A percentile compares a stretch with the other conserved stretches of the same genome.
phyloP scores from a whole-genome alignment of 2,329 filamentous ascomycete species.

The Metarhizium humberi region DNA sequence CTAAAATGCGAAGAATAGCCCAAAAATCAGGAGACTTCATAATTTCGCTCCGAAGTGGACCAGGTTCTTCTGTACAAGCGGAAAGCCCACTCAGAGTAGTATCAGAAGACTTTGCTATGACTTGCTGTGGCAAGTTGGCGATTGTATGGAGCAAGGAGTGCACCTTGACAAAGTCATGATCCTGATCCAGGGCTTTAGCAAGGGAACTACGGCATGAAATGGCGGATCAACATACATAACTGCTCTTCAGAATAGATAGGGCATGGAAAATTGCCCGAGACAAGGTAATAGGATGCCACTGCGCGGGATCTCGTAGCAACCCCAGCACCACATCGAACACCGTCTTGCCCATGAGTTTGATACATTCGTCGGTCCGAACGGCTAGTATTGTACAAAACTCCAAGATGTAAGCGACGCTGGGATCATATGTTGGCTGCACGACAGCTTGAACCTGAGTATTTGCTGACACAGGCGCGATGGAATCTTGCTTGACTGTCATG shows the following conservation, averaged over 20 bases:
- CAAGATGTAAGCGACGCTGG: constrained; percentile 78
- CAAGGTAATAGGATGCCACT: constrained; percentile 74
- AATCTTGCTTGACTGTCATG: constrained; percentile 84
- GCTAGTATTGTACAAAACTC: constrained; percentile 81
- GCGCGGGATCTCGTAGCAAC: constrained; percentile 68
- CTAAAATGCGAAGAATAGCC: constrained; percentile 74
- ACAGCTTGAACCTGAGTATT: constrained; percentile 33
- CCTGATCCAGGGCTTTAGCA: constrained; percentile 36
- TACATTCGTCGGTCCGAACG: constrained; percentile 63
- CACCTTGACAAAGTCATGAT: constrained; percentile 83
- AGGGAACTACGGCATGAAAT: neutral
- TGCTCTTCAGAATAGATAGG: constrained; percentile 68
- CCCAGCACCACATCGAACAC: constrained; percentile 74
- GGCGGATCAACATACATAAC: constrained; percentile 58
- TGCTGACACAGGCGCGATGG: constrained; percentile 51
- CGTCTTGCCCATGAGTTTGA: constrained; percentile 64
- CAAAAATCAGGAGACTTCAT: constrained; percentile 97
- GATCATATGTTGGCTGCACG: constrained; percentile 62
- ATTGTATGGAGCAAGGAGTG: constrained; percentile 88
- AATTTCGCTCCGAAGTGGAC: constrained; percentile 77
- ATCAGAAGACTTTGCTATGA: constrained; percentile 65
- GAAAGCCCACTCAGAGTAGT: constrained; percentile 72
- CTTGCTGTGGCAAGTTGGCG: constrained; percentile 72
- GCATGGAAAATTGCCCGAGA: constrained; percentile 83
- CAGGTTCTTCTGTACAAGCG: constrained; percentile 68